Evolutionary conservation across 2,329 filamentous ascomycete genomes (phyloP).

Genomic region (Cyclaneusma minus): DNA sequence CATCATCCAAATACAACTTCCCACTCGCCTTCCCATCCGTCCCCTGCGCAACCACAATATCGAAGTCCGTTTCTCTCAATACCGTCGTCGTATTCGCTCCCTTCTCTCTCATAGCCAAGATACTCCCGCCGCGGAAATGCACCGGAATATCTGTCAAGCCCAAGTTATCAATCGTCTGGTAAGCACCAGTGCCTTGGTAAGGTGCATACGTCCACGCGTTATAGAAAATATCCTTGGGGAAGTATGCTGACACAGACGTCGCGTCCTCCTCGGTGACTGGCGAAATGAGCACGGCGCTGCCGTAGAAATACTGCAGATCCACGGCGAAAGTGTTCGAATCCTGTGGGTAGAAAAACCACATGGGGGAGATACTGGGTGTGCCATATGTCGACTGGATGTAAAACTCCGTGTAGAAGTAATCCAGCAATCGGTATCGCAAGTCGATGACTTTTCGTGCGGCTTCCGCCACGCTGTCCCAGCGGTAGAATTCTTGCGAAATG

Average conservation of each 20-base stretch:
- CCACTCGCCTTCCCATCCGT: slow-evolving; percentile 47
- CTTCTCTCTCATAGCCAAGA: slow-evolving; percentile 43
- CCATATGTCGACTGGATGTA: slow-evolving; percentile 43
- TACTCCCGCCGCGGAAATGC: slow-evolving; percentile 47
- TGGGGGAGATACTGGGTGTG: slow-evolving; percentile 48
- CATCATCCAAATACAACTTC: slow-evolving; percentile 64
- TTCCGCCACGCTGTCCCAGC: slow-evolving; percentile 44
- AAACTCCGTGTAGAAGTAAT: slow-evolving; percentile 65
- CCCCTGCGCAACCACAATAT: slow-evolving; percentile 53
- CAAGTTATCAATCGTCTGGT: slow-evolving; percentile 24
- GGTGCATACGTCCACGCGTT: slow-evolving; percentile 32
- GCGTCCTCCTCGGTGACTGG: slow-evolving; percentile 30
- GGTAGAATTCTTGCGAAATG: slow-evolving; percentile 58
- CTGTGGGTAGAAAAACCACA: slow-evolving; percentile 55
- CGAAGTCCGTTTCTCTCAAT: slow-evolving; percentile 50
- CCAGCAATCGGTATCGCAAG: slow-evolving; percentile 60
- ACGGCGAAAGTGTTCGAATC: slow-evolving; percentile 29
- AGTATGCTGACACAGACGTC: slow-evolving; percentile 29
- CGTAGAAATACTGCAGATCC: slow-evolving; percentile 35
- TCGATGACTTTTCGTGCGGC: slow-evolving; percentile 54
- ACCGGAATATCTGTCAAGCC: slow-evolving; percentile 42
- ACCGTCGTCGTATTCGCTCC: slow-evolving; percentile 47
- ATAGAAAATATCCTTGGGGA: slow-evolving; percentile 33
- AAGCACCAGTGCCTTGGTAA: slow-evolving; percentile 24
- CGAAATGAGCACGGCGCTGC: slow-evolving; percentile 29